phyloP scores from a whole-genome alignment of 192 early-diverging fungal genomes.

The Umbelopsis sp. region DNA sequence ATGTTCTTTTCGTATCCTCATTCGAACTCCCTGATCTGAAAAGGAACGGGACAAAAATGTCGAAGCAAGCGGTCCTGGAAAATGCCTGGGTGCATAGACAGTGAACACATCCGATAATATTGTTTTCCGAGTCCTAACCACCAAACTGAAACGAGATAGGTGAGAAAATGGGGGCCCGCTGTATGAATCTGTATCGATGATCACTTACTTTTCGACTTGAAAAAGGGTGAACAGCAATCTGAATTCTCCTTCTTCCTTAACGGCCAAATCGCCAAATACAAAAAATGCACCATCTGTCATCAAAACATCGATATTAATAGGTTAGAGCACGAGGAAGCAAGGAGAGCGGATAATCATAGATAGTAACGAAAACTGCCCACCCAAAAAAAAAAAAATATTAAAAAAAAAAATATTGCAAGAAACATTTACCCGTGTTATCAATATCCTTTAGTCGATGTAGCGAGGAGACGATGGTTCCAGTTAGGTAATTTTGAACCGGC shows the following conservation, averaged over 20 bases:
- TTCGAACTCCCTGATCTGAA: slow-evolving; percentile 93
- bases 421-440: slow-evolving; percentile 58
- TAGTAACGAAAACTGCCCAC: too few relatives aligned
- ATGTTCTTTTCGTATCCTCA: slow-evolving; percentile 88
- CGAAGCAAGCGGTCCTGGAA: slow-evolving; percentile 89
- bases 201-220: slow-evolving; percentile 68
- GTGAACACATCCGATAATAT: slow-evolving; percentile 73
- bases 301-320: background rate
- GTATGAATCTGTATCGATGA: background rate
- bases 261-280: slow-evolving; percentile 90
- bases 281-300: slow-evolving; percentile 82
- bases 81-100: slow-evolving; percentile 86
- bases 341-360: background rate
- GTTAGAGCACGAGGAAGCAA: background rate
- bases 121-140: slow-evolving; percentile 62
- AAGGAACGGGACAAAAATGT: slow-evolving; percentile 86
- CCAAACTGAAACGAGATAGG: slow-evolving; percentile 27
- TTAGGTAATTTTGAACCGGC: slow-evolving; percentile 75
- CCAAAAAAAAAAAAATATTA: too few relatives aligned
- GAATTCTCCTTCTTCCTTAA: slow-evolving; percentile 78
- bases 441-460: slow-evolving; percentile 81
- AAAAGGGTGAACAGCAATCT: slow-evolving; percentile 80
- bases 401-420: background rate
- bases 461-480: slow-evolving; percentile 88
- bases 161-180: background rate